Conservation (phyloP, 2,329 filamentous ascomycete species). For the Penicillium occitanis region DNA sequence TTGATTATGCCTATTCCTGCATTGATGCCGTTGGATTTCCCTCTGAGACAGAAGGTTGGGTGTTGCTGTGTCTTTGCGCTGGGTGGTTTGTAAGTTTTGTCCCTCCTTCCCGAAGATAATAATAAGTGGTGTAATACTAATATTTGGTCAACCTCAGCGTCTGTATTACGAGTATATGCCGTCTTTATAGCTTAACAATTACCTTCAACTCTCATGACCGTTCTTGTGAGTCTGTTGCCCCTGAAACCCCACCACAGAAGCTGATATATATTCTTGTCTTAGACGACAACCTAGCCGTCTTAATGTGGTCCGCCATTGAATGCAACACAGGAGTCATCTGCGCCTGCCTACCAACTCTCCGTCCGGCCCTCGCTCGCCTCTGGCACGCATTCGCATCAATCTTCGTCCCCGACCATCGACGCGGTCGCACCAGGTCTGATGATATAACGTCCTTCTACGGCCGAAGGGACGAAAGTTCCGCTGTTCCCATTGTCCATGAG, state of each 20-base stretch:
- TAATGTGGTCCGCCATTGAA: slow-evolving; percentile 43
- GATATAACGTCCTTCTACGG: slow-evolving; percentile 2
- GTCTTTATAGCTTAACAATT: slow-evolving; percentile 33
- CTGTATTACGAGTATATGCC: slow-evolving; percentile 36
- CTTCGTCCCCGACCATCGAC: neutral
- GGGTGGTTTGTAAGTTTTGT: slow-evolving; percentile 37
- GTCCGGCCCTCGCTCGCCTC: slow-evolving; percentile 35
- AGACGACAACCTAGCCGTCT: slow-evolving; percentile 39
- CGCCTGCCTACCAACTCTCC: slow-evolving; percentile 43
- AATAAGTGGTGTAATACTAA: neutral
- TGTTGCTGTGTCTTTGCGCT: slow-evolving; percentile 46
- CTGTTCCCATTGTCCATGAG: neutral
- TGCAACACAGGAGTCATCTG: slow-evolving; percentile 44
- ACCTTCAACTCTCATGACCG: slow-evolving; percentile 36
- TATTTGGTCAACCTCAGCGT: neutral
- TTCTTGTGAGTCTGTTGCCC: slow-evolving; percentile 31
- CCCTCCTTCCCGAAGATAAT: slow-evolving; percentile 20
- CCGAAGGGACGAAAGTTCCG: neutral
- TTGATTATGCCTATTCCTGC: slow-evolving; percentile 49
- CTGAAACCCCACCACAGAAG: neutral
- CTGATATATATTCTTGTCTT: slow-evolving; percentile 12
- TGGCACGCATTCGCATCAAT: slow-evolving; percentile 25
- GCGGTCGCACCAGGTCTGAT: neutral
- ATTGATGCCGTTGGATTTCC: slow-evolving; percentile 42
- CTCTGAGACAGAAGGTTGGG: slow-evolving; percentile 43